Percentiles rank a stretch among this genome's conserved stretches.
These are phyloP conservation scores for Acephala macrosclerotiorum DNA, from an alignment of 2,329 filamentous ascomycete genomes.

Conservation along the genomic window DNA sequence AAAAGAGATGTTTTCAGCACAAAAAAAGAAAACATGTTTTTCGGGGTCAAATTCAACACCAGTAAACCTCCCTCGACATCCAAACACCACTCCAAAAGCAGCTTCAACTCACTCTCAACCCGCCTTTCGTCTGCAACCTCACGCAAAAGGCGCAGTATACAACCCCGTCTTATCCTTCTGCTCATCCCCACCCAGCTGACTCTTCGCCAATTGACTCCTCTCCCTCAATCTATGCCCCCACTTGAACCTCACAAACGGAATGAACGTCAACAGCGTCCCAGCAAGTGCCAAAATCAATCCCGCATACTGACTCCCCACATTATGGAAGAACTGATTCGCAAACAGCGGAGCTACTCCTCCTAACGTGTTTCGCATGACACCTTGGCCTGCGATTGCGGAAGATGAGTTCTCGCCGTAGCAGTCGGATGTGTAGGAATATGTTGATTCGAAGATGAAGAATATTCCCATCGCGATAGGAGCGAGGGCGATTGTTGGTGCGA, in stretches of 20 bases:
- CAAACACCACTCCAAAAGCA: background rate
- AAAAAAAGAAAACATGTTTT: background rate
- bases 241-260: constrained; percentile 76
- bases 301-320: constrained; percentile 73
- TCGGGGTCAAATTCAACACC: background rate
- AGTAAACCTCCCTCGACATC: background rate
- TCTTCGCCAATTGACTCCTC: constrained; percentile 42
- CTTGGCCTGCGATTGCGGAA: constrained; percentile 84
- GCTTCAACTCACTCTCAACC: background rate
- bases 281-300: constrained; percentile 71
- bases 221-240: constrained; percentile 56
- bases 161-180: constrained; percentile 33
- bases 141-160: constrained; percentile 32
- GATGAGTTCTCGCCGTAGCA: constrained; percentile 84
- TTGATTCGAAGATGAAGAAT: constrained; percentile 82
- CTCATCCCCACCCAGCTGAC: constrained; percentile 30
- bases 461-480: constrained; percentile 74
- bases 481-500: constrained; percentile 67
- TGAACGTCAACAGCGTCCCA: constrained; percentile 68
- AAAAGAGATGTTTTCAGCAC: background rate
- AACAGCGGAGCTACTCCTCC: constrained; percentile 82
- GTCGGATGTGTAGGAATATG: constrained; percentile 91
- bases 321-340: constrained; percentile 74
- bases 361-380: constrained; percentile 82
- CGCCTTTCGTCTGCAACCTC: background rate